Base-by-base conservation (phyloP, 345 rosid species). In the Lepidium sativum region DNA sequence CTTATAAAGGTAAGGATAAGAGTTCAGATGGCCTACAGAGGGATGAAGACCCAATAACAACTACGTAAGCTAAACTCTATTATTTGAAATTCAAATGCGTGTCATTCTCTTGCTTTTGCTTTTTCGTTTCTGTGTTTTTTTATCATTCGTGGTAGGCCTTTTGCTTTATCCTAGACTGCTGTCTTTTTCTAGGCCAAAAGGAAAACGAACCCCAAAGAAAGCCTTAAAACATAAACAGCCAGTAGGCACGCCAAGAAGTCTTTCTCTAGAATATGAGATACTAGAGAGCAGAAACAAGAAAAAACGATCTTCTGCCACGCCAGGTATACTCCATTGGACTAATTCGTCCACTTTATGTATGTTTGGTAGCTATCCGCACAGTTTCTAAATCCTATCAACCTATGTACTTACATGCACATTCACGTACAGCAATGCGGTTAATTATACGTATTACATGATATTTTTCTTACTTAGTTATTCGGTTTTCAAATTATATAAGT, bases 191-290 rank as follows among this genome's bases (percentile, higher is more conserved):
- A 94, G 97, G 67, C 79, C 75, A 37, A 88, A 86, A 78, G 81
- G 86, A 47, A 86, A 81, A 84, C 83, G 96, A 82, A 94, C 92
- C 41, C 95, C 96, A 34, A 89, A 82, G 87, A 90, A 83, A 70
- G 75, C 72, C 69, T 14, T 72, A 17, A 86, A 71, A 71, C 79
- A 17, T 18, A 34, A 49, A 40, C 69, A 63, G 18, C 42, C 40
- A 41, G 74, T 75, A 74, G 15, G 65, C 60, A 70, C 42, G 42
- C 48, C 77, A 65, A 79, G 67, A 72, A 74, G 61, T 61, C 72
- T 71, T 42, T 75, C 67, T 53, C 38, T 38, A 71, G 81, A 78
- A 48, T 65, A 63, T 5, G 81, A 82, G 61, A 71, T 74, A 25
- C 72, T 71, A 68, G 84, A 60, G 72, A 77, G 75, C 47, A 43